Conservation (phyloP, 768 basidiomycete species). For the Rhodotorula diobovata region DNA sequence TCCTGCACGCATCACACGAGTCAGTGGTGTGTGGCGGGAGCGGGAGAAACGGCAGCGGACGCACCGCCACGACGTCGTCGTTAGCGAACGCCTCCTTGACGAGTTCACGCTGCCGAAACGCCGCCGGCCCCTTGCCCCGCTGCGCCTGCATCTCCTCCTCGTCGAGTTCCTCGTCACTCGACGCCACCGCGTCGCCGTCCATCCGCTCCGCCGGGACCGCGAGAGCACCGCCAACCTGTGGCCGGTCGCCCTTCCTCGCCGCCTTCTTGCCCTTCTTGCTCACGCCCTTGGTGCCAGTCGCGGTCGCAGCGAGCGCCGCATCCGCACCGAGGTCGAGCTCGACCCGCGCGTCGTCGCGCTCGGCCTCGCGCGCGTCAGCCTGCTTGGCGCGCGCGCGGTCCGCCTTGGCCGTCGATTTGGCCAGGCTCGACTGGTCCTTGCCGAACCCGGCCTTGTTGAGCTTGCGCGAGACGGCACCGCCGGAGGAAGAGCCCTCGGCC, state of each 20-base stretch:
- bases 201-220: conserved; percentile 58
- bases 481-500: conserved; percentile 29
- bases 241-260: neutral
- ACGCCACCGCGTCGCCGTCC: conserved; percentile 50
- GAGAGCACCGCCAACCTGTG: conserved; percentile 36
- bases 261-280: conserved; percentile 25
- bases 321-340: conserved; percentile 63
- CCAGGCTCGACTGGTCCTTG: conserved; percentile 55
- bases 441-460: conserved; percentile 67
- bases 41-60: conserved; percentile 39
- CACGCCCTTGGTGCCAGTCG: conserved; percentile 31
- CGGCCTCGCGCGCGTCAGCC: conserved; percentile 58
- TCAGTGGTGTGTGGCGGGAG: too few species aligned
- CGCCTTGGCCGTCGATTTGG: conserved; percentile 35
- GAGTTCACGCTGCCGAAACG: conserved; percentile 84
- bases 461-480: conserved; percentile 59
- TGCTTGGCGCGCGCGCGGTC: conserved; percentile 51
- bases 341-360: conserved; percentile 68
- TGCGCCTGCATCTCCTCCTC: conserved; percentile 49
- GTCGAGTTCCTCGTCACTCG: conserved; percentile 34
- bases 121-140: conserved; percentile 52
- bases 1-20: conserved; percentile 53
- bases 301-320: conserved; percentile 41
- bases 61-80: conserved; percentile 86
- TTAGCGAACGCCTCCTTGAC: conserved; percentile 94